Evolutionary conservation across 2,329 filamentous ascomycete genomes (phyloP), one percentile per base, ranked within the genome.

Genomic region (Sclerotinia borealis): DNA sequence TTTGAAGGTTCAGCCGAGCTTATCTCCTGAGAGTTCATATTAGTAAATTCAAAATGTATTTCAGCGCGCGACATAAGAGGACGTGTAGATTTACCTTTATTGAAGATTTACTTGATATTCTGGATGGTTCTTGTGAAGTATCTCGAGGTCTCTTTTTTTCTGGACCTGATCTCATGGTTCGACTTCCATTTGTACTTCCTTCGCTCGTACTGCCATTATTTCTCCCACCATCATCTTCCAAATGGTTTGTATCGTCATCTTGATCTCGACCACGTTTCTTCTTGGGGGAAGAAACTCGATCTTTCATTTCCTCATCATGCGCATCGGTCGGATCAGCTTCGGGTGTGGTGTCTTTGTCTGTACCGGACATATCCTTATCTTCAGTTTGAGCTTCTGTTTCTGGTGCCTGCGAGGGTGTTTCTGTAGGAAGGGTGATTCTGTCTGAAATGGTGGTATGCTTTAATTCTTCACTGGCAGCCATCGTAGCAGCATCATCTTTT

Each of bases 61-160:
- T 43, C 8, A 19, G 19, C 5, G 19, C 19, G 29, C 19, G 52
- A 45, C 2, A 5, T 43, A 10, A 6, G n/a, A 45, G 11, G 10
- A 25, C 31, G 34, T n/a, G 11, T 43, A 29, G 8, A 31, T 43
- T 27, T 63, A 72, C 71, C 65, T 71, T 68, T 29, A 52, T 55
- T 45, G 66, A 67, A 63, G 47, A 56, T 52, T 72, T 72, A 22
- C 70, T 64, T 63, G 68, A 69, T 39, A 70, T 45, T 25, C 70
- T 69, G 43, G 68, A 64, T 37, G 64, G 62, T 29, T 62, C 65
- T 37, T 67, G 67, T 11, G 72, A 73, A 39, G 70, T 72, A 63
- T 88, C 85, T 60, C 85, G 80, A 64, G 81, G 79, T 55, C 85
- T 80, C 75, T 88, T 88, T 78, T 88, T 88, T 75, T 88, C 84